Evolutionary conservation across 2,329 filamentous ascomycete species (phyloP).

Genomic region (Aspergillus sp.): DNA sequence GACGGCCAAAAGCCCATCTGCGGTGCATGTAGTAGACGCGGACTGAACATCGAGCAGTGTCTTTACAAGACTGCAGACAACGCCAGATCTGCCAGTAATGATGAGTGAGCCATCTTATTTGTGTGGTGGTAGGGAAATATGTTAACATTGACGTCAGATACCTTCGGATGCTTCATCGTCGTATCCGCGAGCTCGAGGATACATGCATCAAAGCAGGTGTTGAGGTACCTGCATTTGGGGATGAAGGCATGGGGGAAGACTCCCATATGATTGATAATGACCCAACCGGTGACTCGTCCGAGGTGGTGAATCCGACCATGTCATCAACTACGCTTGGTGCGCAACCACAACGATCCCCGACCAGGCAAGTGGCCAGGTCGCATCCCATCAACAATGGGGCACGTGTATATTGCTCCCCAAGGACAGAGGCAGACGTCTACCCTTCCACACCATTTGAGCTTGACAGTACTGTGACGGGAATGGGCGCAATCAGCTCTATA

Average conservation of each 20-base stretch:
- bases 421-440: not conserved
- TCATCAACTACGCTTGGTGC: not conserved
- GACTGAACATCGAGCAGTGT: slow-evolving; percentile 34
- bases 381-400: not conserved
- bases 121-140: not conserved
- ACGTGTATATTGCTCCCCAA: not conserved
- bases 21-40: slow-evolving; percentile 40
- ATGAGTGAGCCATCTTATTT: slow-evolving; percentile 26
- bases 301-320: too few relatives aligned
- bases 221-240: slow-evolving; percentile 10
- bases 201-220: slow-evolving; percentile 22
- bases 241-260: not conserved
- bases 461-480: slow-evolving; percentile 28
- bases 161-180: slow-evolving; percentile 20
- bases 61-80: slow-evolving; percentile 34
- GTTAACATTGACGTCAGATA: slow-evolving; percentile 7
- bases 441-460: not conserved
- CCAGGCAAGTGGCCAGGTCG: not conserved
- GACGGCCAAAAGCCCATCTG: slow-evolving; percentile 42
- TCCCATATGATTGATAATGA: not conserved
- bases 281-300: not conserved
- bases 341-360: not conserved
- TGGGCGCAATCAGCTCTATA: slow-evolving; percentile 39
- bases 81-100: slow-evolving; percentile 36
- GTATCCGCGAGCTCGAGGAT: slow-evolving; percentile 29